Conservation (phyloP, 352 stramenopile genomes). For the Globisporangium emineosum region DNA sequence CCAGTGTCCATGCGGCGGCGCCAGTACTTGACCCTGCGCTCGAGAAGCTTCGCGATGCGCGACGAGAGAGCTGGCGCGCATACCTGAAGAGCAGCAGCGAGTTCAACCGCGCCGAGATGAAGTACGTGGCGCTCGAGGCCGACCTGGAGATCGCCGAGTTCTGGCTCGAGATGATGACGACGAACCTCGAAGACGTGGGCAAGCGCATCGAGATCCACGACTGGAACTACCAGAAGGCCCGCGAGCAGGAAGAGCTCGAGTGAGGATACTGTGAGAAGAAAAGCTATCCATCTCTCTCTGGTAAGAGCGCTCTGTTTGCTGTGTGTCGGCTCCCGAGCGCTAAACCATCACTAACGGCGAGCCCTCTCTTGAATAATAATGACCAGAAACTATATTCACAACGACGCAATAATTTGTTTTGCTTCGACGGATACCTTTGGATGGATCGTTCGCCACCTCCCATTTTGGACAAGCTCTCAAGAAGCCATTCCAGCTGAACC, state of each 20-base stretch:
- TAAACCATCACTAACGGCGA: neutral
- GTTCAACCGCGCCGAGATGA: slow-evolving; percentile 58
- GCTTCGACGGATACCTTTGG: too few species aligned
- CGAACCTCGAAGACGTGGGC: slow-evolving; percentile 69
- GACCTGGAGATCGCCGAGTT: slow-evolving; percentile 64
- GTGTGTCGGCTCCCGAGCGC: too few species aligned
- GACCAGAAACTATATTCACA: slow-evolving; percentile 11
- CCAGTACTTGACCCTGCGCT: slow-evolving; percentile 25
- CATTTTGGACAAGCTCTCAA: neutral
- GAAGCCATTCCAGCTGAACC: neutral
- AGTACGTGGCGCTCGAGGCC: slow-evolving; percentile 43
- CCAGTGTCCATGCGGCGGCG: neutral
- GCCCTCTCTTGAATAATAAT: slow-evolving; percentile 1
- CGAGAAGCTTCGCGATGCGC: slow-evolving; percentile 37
- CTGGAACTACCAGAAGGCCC: slow-evolving; percentile 73
- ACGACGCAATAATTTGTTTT: slow-evolving; percentile 3
- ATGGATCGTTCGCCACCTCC: too few species aligned
- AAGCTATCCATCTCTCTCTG: too few species aligned
- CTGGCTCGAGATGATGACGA: slow-evolving; percentile 57
- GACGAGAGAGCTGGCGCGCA: slow-evolving; percentile 38
- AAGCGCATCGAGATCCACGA: slow-evolving; percentile 76
- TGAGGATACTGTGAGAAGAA: neutral
- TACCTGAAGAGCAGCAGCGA: slow-evolving; percentile 58
- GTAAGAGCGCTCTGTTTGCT: too few species aligned
- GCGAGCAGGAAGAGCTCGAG: slow-evolving; percentile 27